Conservation (phyloP, 2,329 filamentous ascomycete species). For the Ophiostoma quercus region DNA sequence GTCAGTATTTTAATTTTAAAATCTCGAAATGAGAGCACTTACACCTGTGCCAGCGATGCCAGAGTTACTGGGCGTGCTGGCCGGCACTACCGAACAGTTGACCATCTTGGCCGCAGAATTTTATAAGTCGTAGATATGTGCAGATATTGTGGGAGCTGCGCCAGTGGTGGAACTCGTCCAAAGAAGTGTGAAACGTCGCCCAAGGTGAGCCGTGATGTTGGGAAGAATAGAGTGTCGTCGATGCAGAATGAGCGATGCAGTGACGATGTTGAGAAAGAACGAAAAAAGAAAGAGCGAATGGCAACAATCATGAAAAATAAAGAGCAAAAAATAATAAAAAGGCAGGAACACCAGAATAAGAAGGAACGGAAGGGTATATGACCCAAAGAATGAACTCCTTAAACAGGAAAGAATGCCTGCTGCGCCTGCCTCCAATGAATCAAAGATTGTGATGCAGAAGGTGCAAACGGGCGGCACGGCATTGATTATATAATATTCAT, state of each 20-base stretch:
- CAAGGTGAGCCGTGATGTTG: not conserved
- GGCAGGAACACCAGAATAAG: not conserved
- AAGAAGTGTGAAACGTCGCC: not conserved
- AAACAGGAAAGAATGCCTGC: not conserved
- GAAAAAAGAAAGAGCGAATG: slow-evolving; percentile 10
- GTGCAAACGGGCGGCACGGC: not conserved
- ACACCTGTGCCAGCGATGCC: slow-evolving; percentile 55
- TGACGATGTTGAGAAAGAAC: not conserved
- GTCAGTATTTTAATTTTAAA: slow-evolving; percentile 1
- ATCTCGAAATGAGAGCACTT: slow-evolving; percentile 30
- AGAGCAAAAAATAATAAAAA: not conserved
- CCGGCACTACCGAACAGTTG: slow-evolving; percentile 43
- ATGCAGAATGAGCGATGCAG: not conserved
- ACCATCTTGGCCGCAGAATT: slow-evolving; percentile 22
- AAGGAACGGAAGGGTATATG: not conserved
- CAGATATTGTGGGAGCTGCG: not conserved
- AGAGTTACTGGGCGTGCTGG: slow-evolving; percentile 46
- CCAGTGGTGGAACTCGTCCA: not conserved
- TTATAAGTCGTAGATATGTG: not conserved
- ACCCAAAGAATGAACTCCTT: not conserved
- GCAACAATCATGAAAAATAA: not conserved
- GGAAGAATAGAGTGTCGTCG: not conserved
- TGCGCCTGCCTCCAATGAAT: slow-evolving; percentile 11
- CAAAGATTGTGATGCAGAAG: not conserved
- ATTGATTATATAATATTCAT: not conserved